Conservation (phyloP, 2,329 filamentous ascomycete species). For the Aspergillus tamarii region DNA sequence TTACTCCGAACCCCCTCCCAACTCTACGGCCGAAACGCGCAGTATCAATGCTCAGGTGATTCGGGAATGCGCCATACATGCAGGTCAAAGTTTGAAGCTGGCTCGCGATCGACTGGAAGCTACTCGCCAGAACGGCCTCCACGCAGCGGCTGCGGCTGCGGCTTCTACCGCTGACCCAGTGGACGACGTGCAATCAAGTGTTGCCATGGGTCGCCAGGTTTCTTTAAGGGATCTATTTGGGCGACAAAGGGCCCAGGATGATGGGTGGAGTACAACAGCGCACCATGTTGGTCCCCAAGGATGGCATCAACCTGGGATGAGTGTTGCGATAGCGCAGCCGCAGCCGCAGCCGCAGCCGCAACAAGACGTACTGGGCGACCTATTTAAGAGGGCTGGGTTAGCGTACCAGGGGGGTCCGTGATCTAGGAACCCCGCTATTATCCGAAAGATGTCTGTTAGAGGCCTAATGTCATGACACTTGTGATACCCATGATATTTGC, state of each 20-base stretch:
- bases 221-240: conserved; percentile 59
- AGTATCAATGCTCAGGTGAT: conserved; percentile 58
- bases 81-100: conserved; percentile 52
- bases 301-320: conserved; percentile 23
- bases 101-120: conserved; percentile 45
- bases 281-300: conserved; percentile 40
- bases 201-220: conserved; percentile 57
- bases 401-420: conserved; percentile 26
- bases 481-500: conserved; percentile 12
- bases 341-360: conserved; percentile 23
- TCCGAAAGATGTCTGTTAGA: background rate
- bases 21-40: conserved; percentile 57
- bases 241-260: conserved; percentile 56
- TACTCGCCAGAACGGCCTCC: conserved; percentile 36
- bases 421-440: background rate
- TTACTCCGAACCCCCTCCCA: conserved; percentile 61
- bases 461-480: conserved; percentile 6
- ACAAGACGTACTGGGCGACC: conserved; percentile 43
- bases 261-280: conserved; percentile 53
- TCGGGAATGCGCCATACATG: conserved; percentile 57
- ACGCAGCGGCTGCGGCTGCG: conserved; percentile 34
- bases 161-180: conserved; percentile 34
- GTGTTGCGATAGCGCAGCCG: conserved; percentile 15
- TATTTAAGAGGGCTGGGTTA: conserved; percentile 49
- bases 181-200: conserved; percentile 44